Evolutionary conservation across 1,284 basidiomycete species (phyloP), one percentile per base, ranked within the genome.

Genomic region (Inonotus obliquus): DNA sequence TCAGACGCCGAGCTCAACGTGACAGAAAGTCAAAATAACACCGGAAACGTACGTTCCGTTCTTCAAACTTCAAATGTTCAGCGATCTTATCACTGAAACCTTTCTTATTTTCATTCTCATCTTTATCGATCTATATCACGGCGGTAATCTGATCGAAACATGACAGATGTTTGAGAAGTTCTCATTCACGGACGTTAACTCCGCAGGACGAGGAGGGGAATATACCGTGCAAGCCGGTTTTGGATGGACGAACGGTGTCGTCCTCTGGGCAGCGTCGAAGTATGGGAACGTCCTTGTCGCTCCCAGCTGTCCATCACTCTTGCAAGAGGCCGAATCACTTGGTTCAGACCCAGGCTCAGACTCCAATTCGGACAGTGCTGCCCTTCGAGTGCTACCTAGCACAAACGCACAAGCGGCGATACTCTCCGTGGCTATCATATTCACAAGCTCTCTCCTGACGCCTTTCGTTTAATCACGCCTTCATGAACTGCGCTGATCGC

Each of bases 161-260:
- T 29, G 27, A 9, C 69, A 94, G 85, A 95, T 95, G 91, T 96
- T 91, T 69, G 94, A 96, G 71, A 96, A 96, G 72, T 90, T 90
- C 72, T 89, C 86, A 0, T 81, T 79, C 57, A 73, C 84, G 1
- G 87, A 96, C 64, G 81, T 94, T 25, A 91, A 95, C 73, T 90
- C 89, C 1, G 89, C 92, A 0, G 94, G 94, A 4, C 80, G 80
- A 17, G 93, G 93, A 5, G 92, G 93, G 19, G 92, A 95, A 77
- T 95, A 95, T 67, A 87, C 84, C 0, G 90, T 91, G 2, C 89
- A 85, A 79, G 86, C 83, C 13, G 90, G 89, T 17, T 92, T 92
- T 69, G 91, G 93, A n/a, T 96, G 93, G 93, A 94, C 92, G 29
- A 95, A 95, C 71, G 93, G 92, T 37, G 91, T 90, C 11, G 72